These are phyloP conservation scores for Mucuna pruriens DNA, from an alignment of 306 rosid species.

Conservation along the genomic window DNA sequence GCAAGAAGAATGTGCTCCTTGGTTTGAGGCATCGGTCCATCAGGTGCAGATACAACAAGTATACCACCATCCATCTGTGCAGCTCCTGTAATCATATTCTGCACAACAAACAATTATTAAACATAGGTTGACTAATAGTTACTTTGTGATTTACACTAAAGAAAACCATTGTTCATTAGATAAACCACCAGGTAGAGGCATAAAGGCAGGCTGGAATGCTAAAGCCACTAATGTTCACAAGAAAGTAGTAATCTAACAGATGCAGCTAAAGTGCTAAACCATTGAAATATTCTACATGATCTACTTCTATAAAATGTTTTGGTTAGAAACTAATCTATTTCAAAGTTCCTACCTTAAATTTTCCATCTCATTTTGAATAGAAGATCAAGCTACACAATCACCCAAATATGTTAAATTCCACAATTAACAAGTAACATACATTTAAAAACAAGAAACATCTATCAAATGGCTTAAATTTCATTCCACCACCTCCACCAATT, in stretches of 20 bases:
- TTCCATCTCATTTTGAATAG: background rate
- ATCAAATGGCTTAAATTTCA: background rate
- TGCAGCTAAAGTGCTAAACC: background rate
- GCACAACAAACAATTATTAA: slow-evolving; percentile 25
- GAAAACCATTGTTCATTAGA: slow-evolving; percentile 19
- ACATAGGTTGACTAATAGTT: background rate
- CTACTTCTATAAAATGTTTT: background rate
- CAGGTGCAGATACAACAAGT: slow-evolving; percentile 96
- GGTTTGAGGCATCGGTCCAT: slow-evolving; percentile 99
- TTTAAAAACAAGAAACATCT: no score
- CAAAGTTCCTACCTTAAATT: background rate
- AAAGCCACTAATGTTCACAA: background rate
- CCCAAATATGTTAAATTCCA: background rate
- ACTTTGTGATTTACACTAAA: background rate
- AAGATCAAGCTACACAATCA: slow-evolving; percentile 9
- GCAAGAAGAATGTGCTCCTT: slow-evolving; percentile 98
- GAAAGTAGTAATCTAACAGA: slow-evolving; percentile 7
- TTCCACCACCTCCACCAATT: background rate
- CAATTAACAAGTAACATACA: background rate
- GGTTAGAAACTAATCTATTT: background rate
- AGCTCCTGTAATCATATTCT: slow-evolving; percentile 99
- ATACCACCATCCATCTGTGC: slow-evolving; percentile 99
- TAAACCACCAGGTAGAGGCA: background rate
- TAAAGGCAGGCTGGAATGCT: background rate
- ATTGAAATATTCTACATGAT: background rate